Evolutionary conservation across 192 early-diverging fungal species (phyloP).

Genomic region (Funneliformis mosseae): DNA sequence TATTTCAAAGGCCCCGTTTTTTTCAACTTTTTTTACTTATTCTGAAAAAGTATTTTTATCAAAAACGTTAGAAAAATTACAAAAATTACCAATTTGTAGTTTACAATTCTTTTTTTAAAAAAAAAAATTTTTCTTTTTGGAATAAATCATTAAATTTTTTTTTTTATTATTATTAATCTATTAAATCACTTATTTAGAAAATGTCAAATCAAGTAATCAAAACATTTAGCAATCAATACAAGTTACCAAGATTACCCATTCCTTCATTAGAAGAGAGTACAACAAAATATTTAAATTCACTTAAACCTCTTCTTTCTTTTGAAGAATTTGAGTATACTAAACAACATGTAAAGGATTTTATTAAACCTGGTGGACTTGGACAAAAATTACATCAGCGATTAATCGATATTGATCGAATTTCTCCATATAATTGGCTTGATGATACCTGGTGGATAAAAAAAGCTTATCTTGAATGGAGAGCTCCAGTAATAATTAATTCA

Average conservation of each 20-base stretch:
- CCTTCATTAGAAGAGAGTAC: conserved; percentile 62
- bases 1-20: no score
- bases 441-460: conserved; percentile 69
- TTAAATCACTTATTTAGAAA: no score
- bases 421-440: conserved; percentile 68
- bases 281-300: conserved; percentile 56
- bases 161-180: no score
- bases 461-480: conserved; percentile 84
- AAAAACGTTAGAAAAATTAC: no score
- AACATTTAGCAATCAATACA: conserved; percentile 49
- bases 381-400: conserved; percentile 65
- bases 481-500: conserved; percentile 80
- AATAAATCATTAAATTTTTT: no score
- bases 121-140: no score
- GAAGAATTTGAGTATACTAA: conserved; percentile 51
- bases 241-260: conserved; percentile 65
- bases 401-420: conserved; percentile 58
- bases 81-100: no score
- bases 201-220: neutral
- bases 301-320: conserved; percentile 56
- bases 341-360: conserved; percentile 50
- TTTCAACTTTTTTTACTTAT: no score
- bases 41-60: no score
- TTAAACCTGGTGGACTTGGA: conserved; percentile 50
- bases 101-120: no score